Evolutionary conservation across 495 filamentous ascomycete species (phyloP), one percentile per base, ranked within the genome.

Genomic region (Penicillium flavigenum): DNA sequence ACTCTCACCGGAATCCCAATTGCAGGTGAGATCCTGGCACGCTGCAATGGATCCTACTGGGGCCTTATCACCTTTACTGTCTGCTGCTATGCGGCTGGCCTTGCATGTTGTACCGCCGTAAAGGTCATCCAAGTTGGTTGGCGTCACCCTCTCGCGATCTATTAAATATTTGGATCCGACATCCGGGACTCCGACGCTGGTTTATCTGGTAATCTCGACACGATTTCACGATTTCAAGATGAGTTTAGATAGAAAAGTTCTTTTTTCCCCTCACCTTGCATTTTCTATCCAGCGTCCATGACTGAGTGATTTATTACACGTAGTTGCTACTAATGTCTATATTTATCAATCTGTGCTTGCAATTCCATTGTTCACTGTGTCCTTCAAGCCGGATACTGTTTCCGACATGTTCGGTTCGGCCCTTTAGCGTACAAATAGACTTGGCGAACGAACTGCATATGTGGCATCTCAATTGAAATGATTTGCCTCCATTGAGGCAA

Each of bases 1-100:
- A 89, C 88, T 7, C 76, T 98, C 34, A 94, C 88, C 20, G 91
- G 91, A 22, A 84, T 96, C 22, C 93, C 93, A 0, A 96, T 97
- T 60, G 93, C 88, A 0, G 93, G 93, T 16, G 80, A 86, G 36
- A 81, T 93, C 34, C 60, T 91, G 34, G 72, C 78, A 17, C 65
- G 76, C 47, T 75, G 79, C 69, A 64, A 75, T 57, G 81, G 85
- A 7, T 73, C 81, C 54, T 85, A 83, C 56, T 82, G 78, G 73
- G 86, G 83, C 3, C 68, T 91, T 20, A 89, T 91, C 57, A 64
- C 83, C 6, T 92, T 90, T 63, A 84, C 88, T 0, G 83, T 81
- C 0, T 66, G 81, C 3, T 81, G 83, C 52, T 93, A 91, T 63
- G 75, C 77, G 7, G 68, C 79, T 24, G 83, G 83, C 5, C 67